Conservation (phyloP, 2,329 filamentous ascomycete species). For the Sordariomycetes sp. region DNA sequence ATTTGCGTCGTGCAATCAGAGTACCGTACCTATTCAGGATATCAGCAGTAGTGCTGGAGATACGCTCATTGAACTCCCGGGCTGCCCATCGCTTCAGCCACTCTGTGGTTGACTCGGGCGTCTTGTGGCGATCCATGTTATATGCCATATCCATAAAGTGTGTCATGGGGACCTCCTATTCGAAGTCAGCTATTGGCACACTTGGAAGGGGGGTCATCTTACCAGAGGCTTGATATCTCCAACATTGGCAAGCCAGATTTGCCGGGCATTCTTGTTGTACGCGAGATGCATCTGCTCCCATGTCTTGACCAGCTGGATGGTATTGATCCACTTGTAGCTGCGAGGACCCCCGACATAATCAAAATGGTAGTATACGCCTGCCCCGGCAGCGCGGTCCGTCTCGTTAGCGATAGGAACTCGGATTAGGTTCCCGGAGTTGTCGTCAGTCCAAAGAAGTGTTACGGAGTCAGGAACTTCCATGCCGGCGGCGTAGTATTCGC, state of each 20-base stretch:
- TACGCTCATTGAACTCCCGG: too few relatives aligned
- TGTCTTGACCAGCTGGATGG: slow-evolving; percentile 51
- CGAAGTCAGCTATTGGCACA: slow-evolving; percentile 14
- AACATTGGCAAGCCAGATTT: slow-evolving; percentile 55
- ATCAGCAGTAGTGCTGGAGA: slow-evolving; percentile 31
- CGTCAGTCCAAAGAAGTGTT: slow-evolving; percentile 60
- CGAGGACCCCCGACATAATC: slow-evolving; percentile 40
- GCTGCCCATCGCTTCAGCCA: slow-evolving; percentile 39
- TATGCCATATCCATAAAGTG: slow-evolving; percentile 48
- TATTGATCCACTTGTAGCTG: slow-evolving; percentile 54
- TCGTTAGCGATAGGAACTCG: slow-evolving; percentile 52
- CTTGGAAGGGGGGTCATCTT: too few relatives aligned
- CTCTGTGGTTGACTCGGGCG: slow-evolving; percentile 26
- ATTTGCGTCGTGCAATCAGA: slow-evolving; percentile 23
- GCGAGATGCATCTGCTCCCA: slow-evolving; percentile 49
- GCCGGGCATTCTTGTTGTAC: slow-evolving; percentile 33
- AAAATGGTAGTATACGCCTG: slow-evolving; percentile 57
- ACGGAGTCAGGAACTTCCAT: slow-evolving; percentile 49
- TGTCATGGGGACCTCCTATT: slow-evolving; percentile 23
- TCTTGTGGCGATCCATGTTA: slow-evolving; percentile 26
- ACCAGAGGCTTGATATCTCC: slow-evolving; percentile 52
- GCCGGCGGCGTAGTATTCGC: slow-evolving; percentile 57
- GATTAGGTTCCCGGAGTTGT: slow-evolving; percentile 60
- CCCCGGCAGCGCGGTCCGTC: slow-evolving; percentile 46
- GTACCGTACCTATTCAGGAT: slow-evolving; percentile 37